These are phyloP conservation scores for Wallemia ichthyophaga DNA, from an alignment of 1,284 basidiomycete genomes.

Conservation along the genomic window DNA sequence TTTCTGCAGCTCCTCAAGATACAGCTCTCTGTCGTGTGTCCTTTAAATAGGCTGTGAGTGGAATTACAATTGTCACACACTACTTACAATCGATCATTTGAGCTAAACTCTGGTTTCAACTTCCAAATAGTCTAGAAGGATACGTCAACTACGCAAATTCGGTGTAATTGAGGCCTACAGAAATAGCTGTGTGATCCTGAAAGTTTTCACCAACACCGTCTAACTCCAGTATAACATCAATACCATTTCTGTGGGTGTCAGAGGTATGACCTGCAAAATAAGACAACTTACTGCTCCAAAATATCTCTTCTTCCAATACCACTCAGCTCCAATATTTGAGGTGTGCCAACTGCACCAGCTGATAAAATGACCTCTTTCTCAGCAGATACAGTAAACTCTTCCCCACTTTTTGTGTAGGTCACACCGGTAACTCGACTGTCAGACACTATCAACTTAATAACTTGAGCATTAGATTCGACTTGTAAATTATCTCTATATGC, in stretches of 20 bases:
- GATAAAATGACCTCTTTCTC: constrained; percentile 11
- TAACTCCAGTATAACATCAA: constrained; percentile 1
- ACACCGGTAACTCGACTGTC: constrained; percentile 7
- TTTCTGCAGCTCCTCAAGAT: background rate
- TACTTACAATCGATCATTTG: background rate
- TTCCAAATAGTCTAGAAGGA: background rate
- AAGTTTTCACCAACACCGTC: constrained; percentile 9
- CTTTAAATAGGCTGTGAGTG: background rate
- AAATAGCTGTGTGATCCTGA: constrained; percentile 9
- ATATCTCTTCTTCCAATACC: constrained; percentile 9
- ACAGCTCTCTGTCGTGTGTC: background rate
- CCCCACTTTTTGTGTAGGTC: constrained; percentile 5
- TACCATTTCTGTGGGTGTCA: constrained; percentile 6
- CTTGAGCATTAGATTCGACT: constrained; percentile 2
- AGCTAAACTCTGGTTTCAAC: background rate
- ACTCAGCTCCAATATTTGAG: constrained; percentile 12
- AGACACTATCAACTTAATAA: constrained; percentile 3
- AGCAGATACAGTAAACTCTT: constrained; percentile 7
- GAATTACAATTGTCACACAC: background rate
- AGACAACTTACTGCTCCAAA: constrained; percentile 2
- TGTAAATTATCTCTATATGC: constrained; percentile 2
- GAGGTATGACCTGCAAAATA: background rate
- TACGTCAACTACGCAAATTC: too few species aligned
- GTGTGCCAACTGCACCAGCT: constrained; percentile 12
- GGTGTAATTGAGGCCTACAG: background rate